Evolutionary conservation across 2,329 filamentous ascomycete species (phyloP), one percentile per base, ranked within the genome.

Genomic region (Colletotrichum tabaci): DNA sequence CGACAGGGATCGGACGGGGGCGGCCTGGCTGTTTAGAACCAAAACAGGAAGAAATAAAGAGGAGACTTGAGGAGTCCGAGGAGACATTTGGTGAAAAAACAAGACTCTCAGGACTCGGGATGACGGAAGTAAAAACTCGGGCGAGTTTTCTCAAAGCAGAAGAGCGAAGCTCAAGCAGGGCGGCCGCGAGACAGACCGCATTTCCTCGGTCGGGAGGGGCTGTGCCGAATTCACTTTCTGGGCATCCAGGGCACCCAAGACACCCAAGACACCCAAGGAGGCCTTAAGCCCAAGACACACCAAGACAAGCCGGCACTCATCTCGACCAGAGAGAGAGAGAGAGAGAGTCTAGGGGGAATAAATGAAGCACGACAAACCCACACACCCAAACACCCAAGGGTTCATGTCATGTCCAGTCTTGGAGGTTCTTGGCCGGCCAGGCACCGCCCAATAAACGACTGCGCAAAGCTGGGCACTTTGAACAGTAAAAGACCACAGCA

Each of bases 211-310:
- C 21, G 58, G 58, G 30, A 35, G 30, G 30, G 58, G 44, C 44
- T 61, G 44, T 50, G 58, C 58, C 58, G n/a, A 40, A 16, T 18
- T 49, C 21, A 13, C n/a, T 50, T 61, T 61, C 58, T 61, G 44
- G 44, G 57, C 57, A 47, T 61, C 16, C 57, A 38, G 57, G 26
- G 44, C 58, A 21, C n/a, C 58, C 58, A 12, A 50, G 44, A 61
- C 30, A 38, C 49, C 30, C 30, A 35, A 35, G 30, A 35, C 30
- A 9, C 30, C 8, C 30, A 35, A 35, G 30, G 30, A 9, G 30
- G 8, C 30, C 2, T 35, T 35, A 35, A 35, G 30, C 35, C 58
- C 58, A 61, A 61, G 58, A 49, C 58, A 13, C 44, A 10, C 16
- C 18, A 40, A 30, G 53, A 18, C 53, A 56, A 35, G n/a, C 15